phyloP scores from a whole-genome alignment of 2,329 filamentous ascomycete species.

The Colletotrichum tabaci region DNA sequence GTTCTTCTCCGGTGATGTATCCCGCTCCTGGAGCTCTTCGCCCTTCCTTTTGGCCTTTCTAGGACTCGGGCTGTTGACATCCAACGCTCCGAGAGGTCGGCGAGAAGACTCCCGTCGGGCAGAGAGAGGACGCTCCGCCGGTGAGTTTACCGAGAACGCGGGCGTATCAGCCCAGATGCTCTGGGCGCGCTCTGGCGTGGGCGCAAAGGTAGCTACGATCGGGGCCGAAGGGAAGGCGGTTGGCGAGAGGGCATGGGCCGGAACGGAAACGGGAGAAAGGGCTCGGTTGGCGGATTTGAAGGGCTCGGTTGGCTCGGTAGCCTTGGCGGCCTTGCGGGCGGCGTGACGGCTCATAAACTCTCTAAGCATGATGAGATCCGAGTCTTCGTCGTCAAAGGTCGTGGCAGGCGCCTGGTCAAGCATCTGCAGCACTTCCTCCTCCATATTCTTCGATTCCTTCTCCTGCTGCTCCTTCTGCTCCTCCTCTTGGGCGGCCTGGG shows the following conservation, averaged over 20 bases:
- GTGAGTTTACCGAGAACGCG: slow-evolving; percentile 15
- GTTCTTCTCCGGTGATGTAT: slow-evolving; percentile 37
- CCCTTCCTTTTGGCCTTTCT: slow-evolving; percentile 54
- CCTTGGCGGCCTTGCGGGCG: slow-evolving; percentile 53
- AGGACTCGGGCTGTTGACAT: slow-evolving; percentile 57
- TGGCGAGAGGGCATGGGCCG: neutral
- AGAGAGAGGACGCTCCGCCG: slow-evolving; percentile 10
- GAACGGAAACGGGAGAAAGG: neutral
- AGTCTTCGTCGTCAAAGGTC: slow-evolving; percentile 20
- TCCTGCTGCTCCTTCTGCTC: neutral
- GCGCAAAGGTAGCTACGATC: slow-evolving; percentile 3
- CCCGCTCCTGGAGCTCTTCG: slow-evolving; percentile 44
- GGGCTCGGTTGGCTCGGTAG: slow-evolving; percentile 46
- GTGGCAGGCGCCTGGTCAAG: neutral
- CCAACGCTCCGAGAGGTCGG: slow-evolving; percentile 53
- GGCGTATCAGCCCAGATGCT: slow-evolving; percentile 22
- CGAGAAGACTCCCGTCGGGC: slow-evolving; percentile 18
- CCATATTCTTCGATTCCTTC: neutral
- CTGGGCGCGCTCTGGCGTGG: slow-evolving; percentile 29
- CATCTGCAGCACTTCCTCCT: neutral
- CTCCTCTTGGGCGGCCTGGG: neutral
- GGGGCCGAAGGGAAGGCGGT: slow-evolving; percentile 12
- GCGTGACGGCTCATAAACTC: slow-evolving; percentile 31
- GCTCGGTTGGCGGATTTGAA: neutral
- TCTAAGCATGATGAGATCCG: slow-evolving; percentile 29